Evolutionary conservation across 331 rosid species (phyloP).

Genomic region (Erythrophleum ivorense): DNA sequence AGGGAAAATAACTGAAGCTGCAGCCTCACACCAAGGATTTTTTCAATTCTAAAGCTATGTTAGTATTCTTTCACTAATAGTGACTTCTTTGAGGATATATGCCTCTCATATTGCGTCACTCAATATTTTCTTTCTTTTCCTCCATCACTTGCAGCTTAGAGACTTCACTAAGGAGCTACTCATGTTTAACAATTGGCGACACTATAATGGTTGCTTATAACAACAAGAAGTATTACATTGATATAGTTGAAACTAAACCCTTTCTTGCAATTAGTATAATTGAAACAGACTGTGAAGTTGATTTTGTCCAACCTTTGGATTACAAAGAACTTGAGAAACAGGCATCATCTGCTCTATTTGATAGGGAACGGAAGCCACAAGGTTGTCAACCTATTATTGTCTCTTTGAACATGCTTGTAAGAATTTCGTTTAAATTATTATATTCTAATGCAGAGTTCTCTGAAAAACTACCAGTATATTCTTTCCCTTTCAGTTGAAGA

Average conservation of each 20-base stretch:
- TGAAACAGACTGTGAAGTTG: conserved; percentile 67
- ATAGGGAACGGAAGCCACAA: conserved; percentile 39
- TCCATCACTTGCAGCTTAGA: too few species aligned
- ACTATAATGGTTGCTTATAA: conserved; percentile 63
- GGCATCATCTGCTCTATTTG: conserved; percentile 31
- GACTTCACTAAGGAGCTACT: too few species aligned
- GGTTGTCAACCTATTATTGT: conserved; percentile 31
- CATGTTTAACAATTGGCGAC: conserved; percentile 54
- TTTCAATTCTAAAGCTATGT: neutral
- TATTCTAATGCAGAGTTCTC: neutral
- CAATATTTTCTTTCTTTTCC: too few species aligned
- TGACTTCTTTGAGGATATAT: too few species aligned
- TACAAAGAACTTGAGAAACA: conserved; percentile 52
- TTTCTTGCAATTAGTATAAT: conserved; percentile 52
- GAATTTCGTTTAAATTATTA: neutral
- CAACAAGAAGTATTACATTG: conserved; percentile 56
- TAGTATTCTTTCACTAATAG: neutral
- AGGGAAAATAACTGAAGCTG: neutral
- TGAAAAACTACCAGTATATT: neutral
- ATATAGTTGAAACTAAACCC: conserved; percentile 64
- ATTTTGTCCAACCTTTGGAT: conserved; percentile 63
- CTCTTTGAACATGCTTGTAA: neutral
- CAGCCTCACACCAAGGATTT: neutral
- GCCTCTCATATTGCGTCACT: too few species aligned
- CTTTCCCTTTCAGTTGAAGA: conserved; percentile 51